Evolutionary conservation across 331 rosid genomes (phyloP), one percentile per base, ranked within the genome.

Genomic region (Acacia pycnantha): DNA sequence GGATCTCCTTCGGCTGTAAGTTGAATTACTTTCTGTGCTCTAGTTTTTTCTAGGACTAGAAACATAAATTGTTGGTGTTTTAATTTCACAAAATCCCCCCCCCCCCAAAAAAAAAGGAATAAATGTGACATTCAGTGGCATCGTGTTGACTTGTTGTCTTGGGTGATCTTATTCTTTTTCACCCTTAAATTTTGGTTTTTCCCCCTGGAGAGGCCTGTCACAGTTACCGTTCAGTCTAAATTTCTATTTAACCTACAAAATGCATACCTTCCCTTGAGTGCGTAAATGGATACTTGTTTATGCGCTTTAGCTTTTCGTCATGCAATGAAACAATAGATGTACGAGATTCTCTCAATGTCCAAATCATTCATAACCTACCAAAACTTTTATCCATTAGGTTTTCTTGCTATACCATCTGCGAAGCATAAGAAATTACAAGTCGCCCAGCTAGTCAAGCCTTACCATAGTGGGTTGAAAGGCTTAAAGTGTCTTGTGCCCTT

Each of bases 1-100:
- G 98, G 97, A 76, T 91, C 97, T n/a, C 78, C 90, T 77, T 85
- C 91, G 50, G 97, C 92, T 81, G 99, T 96, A 87, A 96, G 99
- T 92, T 85, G 64, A 82, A 77, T 74, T 47, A 31, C 48, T 59
- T 74, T 74, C 19, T 44, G 5, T 61, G 77, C 73, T 73, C 37
- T 26, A 8, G 43, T 14, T 44, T 62, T 66, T 67, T 50, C 46
- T 50, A 44, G 81, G n/a, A 77, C 31, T 74, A 29, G 71, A 67
- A 59, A 37, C 47, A 48, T 62, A 10, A 31, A 37, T 70, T 74
- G 40, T 73, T 19, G 13, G 9, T 75, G 33, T 66, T 27, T 56
- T 31, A 18, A 48, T 74, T 31, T 62, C 22, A 71, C 77, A 79
- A 51, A 73, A 19, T 62, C 37, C 40, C 26, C 37, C 26, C 31